phyloP scores from a whole-genome alignment of 2,329 filamentous ascomycete species.

The Xylaria sp. region DNA sequence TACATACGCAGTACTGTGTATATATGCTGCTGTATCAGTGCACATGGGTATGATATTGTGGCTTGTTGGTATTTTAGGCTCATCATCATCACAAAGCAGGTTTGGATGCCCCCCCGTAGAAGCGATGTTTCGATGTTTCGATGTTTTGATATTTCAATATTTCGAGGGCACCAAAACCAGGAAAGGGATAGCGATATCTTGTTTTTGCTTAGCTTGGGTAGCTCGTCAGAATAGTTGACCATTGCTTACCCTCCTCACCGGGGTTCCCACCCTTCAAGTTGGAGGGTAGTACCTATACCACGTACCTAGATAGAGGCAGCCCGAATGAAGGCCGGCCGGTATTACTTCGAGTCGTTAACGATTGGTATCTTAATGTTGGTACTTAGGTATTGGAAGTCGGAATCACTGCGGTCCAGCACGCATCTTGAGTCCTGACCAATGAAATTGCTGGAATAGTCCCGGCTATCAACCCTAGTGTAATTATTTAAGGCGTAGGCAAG shows the following conservation, averaged over 20 bases:
- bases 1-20: constrained; percentile 10
- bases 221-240: not conserved
- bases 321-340: constrained; percentile 1
- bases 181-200: not conserved
- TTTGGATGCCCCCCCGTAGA: not conserved
- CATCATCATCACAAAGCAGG: not conserved
- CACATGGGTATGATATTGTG: not conserved
- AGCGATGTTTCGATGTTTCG: too few relatives aligned
- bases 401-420: not conserved
- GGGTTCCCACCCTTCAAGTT: not conserved
- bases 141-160: too few relatives aligned
- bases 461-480: constrained; percentile 7
- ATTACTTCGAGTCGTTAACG: too few relatives aligned
- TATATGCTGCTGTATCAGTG: constrained; percentile 24
- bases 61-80: not conserved
- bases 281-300: not conserved
- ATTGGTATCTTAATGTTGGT: not conserved
- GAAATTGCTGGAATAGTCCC: constrained; percentile 3
- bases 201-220: not conserved
- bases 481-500: not conserved
- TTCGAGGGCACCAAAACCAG: not conserved
- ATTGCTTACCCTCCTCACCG: not conserved
- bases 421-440: not conserved
- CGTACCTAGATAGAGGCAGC: not conserved
- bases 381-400: not conserved